phyloP scores from a whole-genome alignment of 306 rosid species.

The Quercus agrifolia region DNA sequence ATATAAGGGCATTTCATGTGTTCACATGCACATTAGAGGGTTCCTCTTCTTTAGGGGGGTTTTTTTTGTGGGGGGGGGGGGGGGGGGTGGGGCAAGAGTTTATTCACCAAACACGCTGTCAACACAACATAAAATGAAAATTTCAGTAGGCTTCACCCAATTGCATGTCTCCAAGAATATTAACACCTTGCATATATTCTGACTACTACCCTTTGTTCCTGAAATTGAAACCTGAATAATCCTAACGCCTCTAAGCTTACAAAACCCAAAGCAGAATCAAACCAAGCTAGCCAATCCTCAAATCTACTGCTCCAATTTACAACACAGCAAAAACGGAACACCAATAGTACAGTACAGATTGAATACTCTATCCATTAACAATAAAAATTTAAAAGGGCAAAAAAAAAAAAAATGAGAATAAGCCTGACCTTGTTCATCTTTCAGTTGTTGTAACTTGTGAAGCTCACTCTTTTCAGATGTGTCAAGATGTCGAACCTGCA shows the following conservation, averaged over 20 bases:
- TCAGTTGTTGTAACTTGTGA: conserved; percentile 86
- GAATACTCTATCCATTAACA: neutral
- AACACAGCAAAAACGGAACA: neutral
- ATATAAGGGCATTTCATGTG: too few species aligned
- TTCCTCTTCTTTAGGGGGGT: too few species aligned
- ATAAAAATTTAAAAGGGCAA: neutral
- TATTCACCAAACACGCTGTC: too few species aligned
- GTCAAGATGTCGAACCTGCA: conserved; percentile 98
- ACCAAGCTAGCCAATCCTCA: neutral
- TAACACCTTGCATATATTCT: neutral
- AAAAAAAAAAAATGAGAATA: neutral
- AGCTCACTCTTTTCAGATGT: conserved; percentile 99
- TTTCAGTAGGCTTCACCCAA: neutral
- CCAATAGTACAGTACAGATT: neutral
- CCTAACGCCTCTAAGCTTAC: neutral
- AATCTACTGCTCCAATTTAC: neutral
- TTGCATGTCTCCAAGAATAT: neutral
- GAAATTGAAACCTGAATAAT: neutral
- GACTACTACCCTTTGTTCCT: neutral
- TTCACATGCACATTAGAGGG: too few species aligned
- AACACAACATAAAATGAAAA: neutral
- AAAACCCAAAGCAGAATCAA: neutral
- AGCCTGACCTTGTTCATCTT: conserved; percentile 89
- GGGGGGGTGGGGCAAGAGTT: too few species aligned
- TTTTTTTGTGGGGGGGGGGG: too few species aligned